These are phyloP conservation scores for Aspergillus spinulosporus DNA, from an alignment of 2,329 filamentous ascomycete species.

Conservation along the genomic window DNA sequence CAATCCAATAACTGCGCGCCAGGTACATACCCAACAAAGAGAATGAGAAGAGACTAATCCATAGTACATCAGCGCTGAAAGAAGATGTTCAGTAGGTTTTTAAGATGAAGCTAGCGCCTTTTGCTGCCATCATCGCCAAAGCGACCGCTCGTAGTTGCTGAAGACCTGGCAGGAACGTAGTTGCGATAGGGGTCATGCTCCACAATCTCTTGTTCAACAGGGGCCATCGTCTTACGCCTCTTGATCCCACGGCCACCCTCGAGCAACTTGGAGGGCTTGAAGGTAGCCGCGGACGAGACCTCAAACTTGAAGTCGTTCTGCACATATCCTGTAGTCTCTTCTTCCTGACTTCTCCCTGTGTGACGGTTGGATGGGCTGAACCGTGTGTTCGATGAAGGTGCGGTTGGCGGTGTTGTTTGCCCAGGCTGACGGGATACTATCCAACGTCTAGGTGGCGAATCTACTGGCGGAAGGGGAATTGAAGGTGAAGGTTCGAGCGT, in stretches of 20 bases:
- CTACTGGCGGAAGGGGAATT: not conserved
- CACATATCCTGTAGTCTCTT: not conserved
- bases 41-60: not conserved
- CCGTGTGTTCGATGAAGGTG: not conserved
- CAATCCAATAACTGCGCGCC: not conserved
- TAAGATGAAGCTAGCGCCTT: not conserved
- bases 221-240: conserved; percentile 2
- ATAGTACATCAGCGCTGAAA: not conserved
- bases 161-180: conserved; percentile 7
- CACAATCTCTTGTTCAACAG: conserved; percentile 6
- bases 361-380: not conserved
- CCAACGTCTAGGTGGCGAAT: not conserved
- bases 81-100: no score
- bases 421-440: not conserved
- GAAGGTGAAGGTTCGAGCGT: not conserved
- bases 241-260: not conserved
- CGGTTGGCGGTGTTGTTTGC: not conserved
- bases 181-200: conserved; percentile 11
- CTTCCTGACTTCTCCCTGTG: not conserved
- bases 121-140: not conserved
- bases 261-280: not conserved
- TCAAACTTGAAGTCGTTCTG: not conserved
- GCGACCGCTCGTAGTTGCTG: not conserved
- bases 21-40: not conserved
- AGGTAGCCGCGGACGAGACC: not conserved